phyloP scores from a whole-genome alignment of 768 basidiomycete species.

The Tulasnella sp. region DNA sequence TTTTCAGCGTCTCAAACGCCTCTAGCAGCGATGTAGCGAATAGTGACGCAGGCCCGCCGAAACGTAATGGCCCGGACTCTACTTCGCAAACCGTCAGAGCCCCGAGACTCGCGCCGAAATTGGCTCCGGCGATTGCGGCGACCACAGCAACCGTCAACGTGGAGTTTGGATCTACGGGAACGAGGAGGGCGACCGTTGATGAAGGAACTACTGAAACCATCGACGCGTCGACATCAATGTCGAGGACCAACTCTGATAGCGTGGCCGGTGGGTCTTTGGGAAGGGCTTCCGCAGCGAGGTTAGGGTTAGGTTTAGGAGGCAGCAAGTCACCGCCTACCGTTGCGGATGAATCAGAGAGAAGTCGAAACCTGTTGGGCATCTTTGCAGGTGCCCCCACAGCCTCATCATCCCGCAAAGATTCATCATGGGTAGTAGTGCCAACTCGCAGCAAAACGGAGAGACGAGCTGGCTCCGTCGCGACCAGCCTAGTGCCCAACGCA shows the following conservation, averaged over 20 bases:
- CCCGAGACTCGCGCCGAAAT: conserved; percentile 54
- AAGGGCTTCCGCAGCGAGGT: not conserved
- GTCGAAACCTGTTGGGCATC: conserved; percentile 57
- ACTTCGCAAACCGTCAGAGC: conserved; percentile 11
- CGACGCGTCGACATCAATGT: not conserved
- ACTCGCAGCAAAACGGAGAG: conserved; percentile 27
- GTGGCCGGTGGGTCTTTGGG: not conserved
- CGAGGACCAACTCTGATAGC: not conserved
- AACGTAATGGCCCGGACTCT: not conserved
- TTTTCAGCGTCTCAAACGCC: conserved; percentile 23
- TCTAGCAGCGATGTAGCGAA: not conserved
- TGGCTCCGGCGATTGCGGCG: conserved; percentile 75
- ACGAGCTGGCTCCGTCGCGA: not conserved
- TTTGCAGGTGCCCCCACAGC: conserved; percentile 78
- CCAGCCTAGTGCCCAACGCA: not conserved
- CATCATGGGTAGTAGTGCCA: conserved; percentile 70
- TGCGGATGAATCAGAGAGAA: not conserved
- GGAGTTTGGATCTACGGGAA: conserved; percentile 68
- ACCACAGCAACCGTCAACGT: conserved; percentile 92
- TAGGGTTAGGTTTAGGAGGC: not conserved
- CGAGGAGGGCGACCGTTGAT: conserved; percentile 35
- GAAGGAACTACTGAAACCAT: not conserved
- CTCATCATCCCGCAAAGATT: conserved; percentile 38
- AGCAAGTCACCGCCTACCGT: not conserved
- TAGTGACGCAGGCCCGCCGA: conserved; percentile 10